Evolutionary conservation across 192 early-diverging fungal species (phyloP).

Genomic region (Mortierella antarctica): DNA sequence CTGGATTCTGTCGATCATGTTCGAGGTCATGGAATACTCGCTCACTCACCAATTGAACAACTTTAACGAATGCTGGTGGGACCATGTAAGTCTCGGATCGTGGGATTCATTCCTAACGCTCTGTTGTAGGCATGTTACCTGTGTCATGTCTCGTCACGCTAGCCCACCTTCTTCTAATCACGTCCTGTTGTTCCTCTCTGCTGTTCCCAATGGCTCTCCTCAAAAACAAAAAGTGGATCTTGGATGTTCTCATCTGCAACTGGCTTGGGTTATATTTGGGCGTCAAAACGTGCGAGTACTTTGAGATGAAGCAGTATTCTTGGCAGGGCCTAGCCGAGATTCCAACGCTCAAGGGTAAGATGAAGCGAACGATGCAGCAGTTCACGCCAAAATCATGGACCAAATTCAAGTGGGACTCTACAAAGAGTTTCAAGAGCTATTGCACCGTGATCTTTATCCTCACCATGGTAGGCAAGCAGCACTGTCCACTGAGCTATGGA

Average conservation of each 20-base stretch:
- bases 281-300: constrained; percentile 98
- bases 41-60: constrained; percentile 95
- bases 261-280: constrained; percentile 95
- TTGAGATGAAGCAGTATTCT: constrained; percentile 95
- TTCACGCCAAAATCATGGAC: constrained; percentile 98
- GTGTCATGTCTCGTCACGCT: background rate
- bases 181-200: background rate
- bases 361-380: constrained; percentile 88
- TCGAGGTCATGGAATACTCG: constrained; percentile 97
- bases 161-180: background rate
- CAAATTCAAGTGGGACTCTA: constrained; percentile 89
- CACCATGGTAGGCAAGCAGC: constrained; percentile 66
- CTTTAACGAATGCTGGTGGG: constrained; percentile 99
- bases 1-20: constrained; percentile 95
- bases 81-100: constrained; percentile 74
- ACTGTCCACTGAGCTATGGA: too few species aligned
- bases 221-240: constrained; percentile 78
- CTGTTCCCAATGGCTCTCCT: background rate
- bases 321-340: constrained; percentile 94
- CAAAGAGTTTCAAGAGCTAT: constrained; percentile 90
- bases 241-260: constrained; percentile 93
- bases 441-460: constrained; percentile 78
- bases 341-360: constrained; percentile 84
- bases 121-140: too few species aligned
- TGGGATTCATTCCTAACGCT: too few species aligned